Conservation (phyloP, 768 basidiomycete species). For the Collybiopsis luxurians region DNA sequence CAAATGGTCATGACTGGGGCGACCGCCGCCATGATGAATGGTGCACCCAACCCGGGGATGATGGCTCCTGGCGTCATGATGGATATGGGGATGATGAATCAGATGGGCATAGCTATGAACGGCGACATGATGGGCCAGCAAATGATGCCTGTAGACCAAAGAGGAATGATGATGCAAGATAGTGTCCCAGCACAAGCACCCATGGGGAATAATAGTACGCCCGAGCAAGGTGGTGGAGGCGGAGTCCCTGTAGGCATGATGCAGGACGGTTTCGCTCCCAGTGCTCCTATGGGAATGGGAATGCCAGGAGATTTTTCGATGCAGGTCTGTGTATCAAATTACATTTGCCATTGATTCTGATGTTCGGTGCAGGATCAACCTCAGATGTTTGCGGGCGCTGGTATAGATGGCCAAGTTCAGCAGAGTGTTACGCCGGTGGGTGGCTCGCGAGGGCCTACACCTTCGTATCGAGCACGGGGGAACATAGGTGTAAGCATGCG, state of each 20-base stretch:
- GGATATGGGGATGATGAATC: slow-evolving; percentile 73
- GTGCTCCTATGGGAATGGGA: slow-evolving; percentile 65
- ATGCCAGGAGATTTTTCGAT: slow-evolving; percentile 69
- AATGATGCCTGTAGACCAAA: slow-evolving; percentile 46
- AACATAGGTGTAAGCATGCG: slow-evolving; percentile 26
- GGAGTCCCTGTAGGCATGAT: slow-evolving; percentile 38
- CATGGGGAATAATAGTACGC: slow-evolving; percentile 29
- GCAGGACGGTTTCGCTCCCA: slow-evolving; percentile 43
- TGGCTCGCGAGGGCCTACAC: slow-evolving; percentile 28
- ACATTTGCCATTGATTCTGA: slow-evolving; percentile 16
- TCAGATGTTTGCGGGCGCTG: slow-evolving; percentile 35
- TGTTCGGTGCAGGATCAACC: slow-evolving; percentile 48
- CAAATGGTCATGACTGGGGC: slow-evolving; percentile 87
- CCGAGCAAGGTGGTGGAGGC: slow-evolving; percentile 36
- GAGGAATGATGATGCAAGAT: slow-evolving; percentile 36
- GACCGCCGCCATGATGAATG: slow-evolving; percentile 72
- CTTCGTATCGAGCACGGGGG: slow-evolving; percentile 36
- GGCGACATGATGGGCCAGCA: slow-evolving; percentile 64
- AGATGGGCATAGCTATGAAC: slow-evolving; percentile 65
- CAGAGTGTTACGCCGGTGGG: neutral
- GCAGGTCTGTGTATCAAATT: slow-evolving; percentile 53
- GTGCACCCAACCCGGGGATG: slow-evolving; percentile 47
- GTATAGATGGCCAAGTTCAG: neutral
- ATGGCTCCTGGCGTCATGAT: slow-evolving; percentile 73
- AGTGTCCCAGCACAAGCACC: slow-evolving; percentile 15